These are phyloP conservation scores for Delitschia confertaspora DNA, from an alignment of 495 filamentous ascomycete species.

Conservation along the genomic window DNA sequence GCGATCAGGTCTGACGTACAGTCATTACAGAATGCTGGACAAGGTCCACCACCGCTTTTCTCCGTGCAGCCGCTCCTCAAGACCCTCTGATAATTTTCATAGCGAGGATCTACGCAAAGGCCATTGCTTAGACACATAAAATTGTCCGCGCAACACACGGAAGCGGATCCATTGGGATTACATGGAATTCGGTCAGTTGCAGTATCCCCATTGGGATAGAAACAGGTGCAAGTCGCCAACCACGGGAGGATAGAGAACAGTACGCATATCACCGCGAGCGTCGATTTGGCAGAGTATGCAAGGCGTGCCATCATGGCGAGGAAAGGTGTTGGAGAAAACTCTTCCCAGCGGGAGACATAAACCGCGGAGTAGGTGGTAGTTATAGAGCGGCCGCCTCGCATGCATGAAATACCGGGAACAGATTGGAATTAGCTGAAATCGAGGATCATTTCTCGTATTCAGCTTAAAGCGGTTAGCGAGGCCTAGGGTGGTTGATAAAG, in stretches of 20 bases:
- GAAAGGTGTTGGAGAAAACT: too few species aligned
- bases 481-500: too few species aligned
- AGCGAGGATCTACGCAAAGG: slow-evolving; percentile 10
- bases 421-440: too few species aligned
- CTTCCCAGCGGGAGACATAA: too few species aligned
- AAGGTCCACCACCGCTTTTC: slow-evolving; percentile 3
- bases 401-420: too few species aligned
- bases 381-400: too few species aligned
- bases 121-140: slow-evolving; percentile 16
- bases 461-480: too few species aligned
- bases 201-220: slow-evolving; percentile 11
- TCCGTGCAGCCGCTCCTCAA: slow-evolving; percentile 17
- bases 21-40: slow-evolving; percentile 6
- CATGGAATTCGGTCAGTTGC: slow-evolving; percentile 1
- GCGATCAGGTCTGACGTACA: neutral
- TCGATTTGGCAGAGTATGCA: too few species aligned
- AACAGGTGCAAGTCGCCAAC: slow-evolving; percentile 5
- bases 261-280: neutral
- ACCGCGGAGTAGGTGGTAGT: too few species aligned
- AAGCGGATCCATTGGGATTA: slow-evolving; percentile 3
- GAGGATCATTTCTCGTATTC: too few species aligned
- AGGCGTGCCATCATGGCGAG: too few species aligned
- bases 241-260: too few species aligned
- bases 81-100: slow-evolving; percentile 8
- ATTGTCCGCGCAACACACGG: slow-evolving; percentile 7